Conservation (phyloP, 2,329 filamentous ascomycete genomes). For the Mollisiaceae sp. region DNA sequence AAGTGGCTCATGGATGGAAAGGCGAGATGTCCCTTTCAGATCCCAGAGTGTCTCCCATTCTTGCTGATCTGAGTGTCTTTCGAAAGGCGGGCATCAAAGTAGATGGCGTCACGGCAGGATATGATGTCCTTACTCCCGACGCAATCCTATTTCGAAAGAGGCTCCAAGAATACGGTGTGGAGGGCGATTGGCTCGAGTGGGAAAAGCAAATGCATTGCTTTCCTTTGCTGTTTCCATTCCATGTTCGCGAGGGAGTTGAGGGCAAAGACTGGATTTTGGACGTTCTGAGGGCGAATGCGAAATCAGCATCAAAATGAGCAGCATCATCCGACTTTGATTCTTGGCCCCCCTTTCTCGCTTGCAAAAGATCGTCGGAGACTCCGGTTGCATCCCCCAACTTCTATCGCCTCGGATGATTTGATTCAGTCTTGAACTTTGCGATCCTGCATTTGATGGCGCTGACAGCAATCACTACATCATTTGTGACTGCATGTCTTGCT, state of each 20-base stretch:
- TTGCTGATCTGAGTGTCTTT: slow-evolving; percentile 29
- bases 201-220: slow-evolving; percentile 37
- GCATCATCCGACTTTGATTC: background rate
- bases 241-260: slow-evolving; percentile 24
- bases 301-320: background rate
- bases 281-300: slow-evolving; percentile 17
- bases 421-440: background rate
- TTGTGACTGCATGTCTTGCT: background rate
- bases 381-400: background rate
- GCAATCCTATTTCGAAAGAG: slow-evolving; percentile 28
- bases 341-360: background rate
- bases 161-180: slow-evolving; percentile 23
- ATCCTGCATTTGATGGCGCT: background rate
- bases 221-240: slow-evolving; percentile 27
- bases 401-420: background rate
- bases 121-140: slow-evolving; percentile 31
- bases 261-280: slow-evolving; percentile 28
- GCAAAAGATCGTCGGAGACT: background rate
- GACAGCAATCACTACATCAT: background rate
- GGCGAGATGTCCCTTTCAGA: slow-evolving; percentile 23
- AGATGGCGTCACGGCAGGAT: slow-evolving; percentile 30
- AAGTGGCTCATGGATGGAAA: slow-evolving; percentile 28
- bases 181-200: slow-evolving; percentile 34
- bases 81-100: slow-evolving; percentile 29
- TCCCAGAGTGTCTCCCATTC: slow-evolving; percentile 28